Evolutionary conservation across 768 basidiomycete genomes (phyloP).

Genomic region (Lentinula lateritia): DNA sequence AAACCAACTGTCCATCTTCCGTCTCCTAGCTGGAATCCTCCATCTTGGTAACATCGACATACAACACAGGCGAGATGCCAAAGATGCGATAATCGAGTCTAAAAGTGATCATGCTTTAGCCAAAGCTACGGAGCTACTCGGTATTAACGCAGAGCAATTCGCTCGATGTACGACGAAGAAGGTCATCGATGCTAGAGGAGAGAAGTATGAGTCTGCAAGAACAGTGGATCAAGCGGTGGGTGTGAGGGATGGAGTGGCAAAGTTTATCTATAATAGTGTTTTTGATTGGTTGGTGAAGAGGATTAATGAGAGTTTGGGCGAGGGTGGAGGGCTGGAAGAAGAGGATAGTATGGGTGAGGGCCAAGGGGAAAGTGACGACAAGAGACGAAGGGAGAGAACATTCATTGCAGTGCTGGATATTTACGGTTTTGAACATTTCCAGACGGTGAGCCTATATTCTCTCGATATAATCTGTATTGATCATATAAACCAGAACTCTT

Average conservation of each 20-base stretch:
- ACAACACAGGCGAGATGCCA: conserved; percentile 69
- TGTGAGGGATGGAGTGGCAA: conserved; percentile 94
- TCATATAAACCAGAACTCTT: not conserved
- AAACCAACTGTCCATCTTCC: conserved; percentile 97
- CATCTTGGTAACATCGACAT: conserved; percentile 98
- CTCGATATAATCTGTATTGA: not conserved
- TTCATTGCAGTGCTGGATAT: conserved; percentile 99
- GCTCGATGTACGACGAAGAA: conserved; percentile 78
- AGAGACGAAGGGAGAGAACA: conserved; percentile 65
- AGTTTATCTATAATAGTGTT: conserved; percentile 96
- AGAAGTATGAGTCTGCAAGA: conserved; percentile 89
- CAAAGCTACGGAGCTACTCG: conserved; percentile 83
- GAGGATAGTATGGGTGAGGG: conserved; percentile 70
- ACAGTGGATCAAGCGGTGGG: conserved; percentile 86
- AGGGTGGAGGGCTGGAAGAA: conserved; percentile 54
- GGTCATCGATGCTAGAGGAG: conserved; percentile 71
- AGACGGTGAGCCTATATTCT: conserved; percentile 54
- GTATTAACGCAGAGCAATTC: conserved; percentile 71
- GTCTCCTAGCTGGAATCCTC: conserved; percentile 84
- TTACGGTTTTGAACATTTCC: conserved; percentile 96
- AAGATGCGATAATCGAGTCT: conserved; percentile 68
- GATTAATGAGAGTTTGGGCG: conserved; percentile 83
- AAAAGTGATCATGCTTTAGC: conserved; percentile 66
- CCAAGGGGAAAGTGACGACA: conserved; percentile 30
- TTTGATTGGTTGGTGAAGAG: conserved; percentile 98